A percentile compares a stretch with the other conserved stretches of the same genome.
Evolutionary conservation across 78 protist species (phyloP).

Genomic region (Bigelowiella natans): DNA sequence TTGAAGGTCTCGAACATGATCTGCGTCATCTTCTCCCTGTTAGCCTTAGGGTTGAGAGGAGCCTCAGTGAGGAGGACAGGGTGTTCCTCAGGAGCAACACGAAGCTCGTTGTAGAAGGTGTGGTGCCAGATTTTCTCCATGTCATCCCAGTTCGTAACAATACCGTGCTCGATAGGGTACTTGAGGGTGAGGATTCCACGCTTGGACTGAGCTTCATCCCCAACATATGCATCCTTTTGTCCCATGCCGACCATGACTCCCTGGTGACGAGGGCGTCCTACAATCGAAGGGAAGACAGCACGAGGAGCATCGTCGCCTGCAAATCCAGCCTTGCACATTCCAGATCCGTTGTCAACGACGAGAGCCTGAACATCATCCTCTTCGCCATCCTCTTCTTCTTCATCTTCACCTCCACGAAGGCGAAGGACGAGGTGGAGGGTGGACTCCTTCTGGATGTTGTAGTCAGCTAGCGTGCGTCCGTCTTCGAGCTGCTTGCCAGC

Average conservation of each 20-base stretch:
- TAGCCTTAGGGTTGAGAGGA: constrained; percentile 76
- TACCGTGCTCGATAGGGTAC: constrained; percentile 48
- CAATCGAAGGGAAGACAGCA: constrained; percentile 67
- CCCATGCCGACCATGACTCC: constrained; percentile 24
- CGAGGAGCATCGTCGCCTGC: constrained; percentile 75
- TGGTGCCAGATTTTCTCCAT: constrained; percentile 73
- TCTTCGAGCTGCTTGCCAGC: no score
- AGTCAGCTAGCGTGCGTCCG: no score
- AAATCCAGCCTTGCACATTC: constrained; percentile 93
- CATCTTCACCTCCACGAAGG: no score
- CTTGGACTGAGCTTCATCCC: constrained; percentile 21
- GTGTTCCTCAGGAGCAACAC: constrained; percentile 54
- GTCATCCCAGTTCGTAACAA: constrained; percentile 71
- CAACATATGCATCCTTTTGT: constrained; percentile 9
- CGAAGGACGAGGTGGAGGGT: no score
- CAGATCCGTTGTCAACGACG: constrained; percentile 86
- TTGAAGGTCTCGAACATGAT: constrained; percentile 84
- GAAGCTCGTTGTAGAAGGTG: constrained; percentile 60
- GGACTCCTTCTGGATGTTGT: no score
- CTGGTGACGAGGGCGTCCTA: constrained; percentile 71
- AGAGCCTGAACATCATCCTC: no score
- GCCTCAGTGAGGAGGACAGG: constrained; percentile 79
- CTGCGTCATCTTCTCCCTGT: constrained; percentile 78
- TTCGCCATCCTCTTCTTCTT: no score
- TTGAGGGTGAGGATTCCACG: not conserved